These are phyloP conservation scores for Corylus avellana DNA, from an alignment of 306 rosid species.

Conservation along the genomic window DNA sequence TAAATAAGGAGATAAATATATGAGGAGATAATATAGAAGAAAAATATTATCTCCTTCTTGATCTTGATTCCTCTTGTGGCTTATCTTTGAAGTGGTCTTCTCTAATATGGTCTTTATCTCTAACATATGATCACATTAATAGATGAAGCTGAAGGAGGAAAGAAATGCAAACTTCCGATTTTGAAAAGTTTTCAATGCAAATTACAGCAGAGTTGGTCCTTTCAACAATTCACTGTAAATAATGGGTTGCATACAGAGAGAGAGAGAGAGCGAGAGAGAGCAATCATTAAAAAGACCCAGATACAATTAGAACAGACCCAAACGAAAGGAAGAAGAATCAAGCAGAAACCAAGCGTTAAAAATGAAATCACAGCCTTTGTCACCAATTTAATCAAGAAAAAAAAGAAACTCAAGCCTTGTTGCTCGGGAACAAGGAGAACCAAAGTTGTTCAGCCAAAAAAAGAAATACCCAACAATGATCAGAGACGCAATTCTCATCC, in stretches of 20 bases:
- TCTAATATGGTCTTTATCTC: no score
- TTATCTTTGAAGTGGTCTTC: no score
- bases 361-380: not conserved
- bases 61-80: no score
- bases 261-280: not conserved
- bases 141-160: not conserved
- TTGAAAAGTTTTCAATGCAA: not conserved
- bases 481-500: not conserved
- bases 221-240: not conserved
- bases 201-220: not conserved
- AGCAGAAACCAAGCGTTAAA: not conserved
- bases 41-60: no score
- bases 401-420: no score
- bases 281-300: not conserved
- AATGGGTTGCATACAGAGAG: not conserved
- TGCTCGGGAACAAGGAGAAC: not conserved
- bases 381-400: not conserved
- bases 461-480: not conserved
- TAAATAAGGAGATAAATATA: no score
- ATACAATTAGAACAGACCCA: not conserved
- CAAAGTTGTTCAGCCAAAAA: not conserved
- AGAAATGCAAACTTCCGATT: not conserved
- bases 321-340: not conserved
- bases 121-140: no score
- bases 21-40: no score